Percentiles rank a stretch among this genome's conserved stretches.
Evolutionary conservation across 78 protist species (phyloP).

Genomic region (Neovahlkampfia damariscottae): DNA sequence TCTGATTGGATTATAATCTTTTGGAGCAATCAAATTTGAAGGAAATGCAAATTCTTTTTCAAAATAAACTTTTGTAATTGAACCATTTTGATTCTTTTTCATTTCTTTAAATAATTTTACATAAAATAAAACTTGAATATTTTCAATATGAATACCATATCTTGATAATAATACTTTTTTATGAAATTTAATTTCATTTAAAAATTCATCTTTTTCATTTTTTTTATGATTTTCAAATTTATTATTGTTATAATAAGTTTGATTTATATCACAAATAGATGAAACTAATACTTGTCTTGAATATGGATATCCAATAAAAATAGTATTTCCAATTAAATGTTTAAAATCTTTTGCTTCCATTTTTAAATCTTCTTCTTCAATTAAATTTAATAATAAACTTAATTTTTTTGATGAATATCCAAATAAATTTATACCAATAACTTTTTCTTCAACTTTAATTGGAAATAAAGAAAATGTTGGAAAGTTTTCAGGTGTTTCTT

Average conservation of each 20-base stretch:
- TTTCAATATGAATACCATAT: background rate
- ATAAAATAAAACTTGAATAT: background rate
- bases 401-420: background rate
- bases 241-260: background rate
- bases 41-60: background rate
- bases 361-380: background rate
- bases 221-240: background rate
- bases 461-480: background rate
- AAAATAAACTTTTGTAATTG: background rate
- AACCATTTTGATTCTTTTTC: background rate
- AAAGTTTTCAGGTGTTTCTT: background rate
- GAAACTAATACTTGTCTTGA: background rate
- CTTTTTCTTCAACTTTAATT: background rate
- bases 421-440: background rate
- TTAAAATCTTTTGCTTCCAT: background rate
- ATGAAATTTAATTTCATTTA: background rate
- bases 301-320: constrained; percentile 10
- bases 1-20: background rate
- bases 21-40: background rate
- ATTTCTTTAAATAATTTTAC: constrained; percentile 5
- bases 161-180: background rate
- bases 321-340: background rate
- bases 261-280: background rate
- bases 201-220: background rate
- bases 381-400: background rate